A percentile compares a stretch with the other conserved stretches of the same genome.
phyloP scores from a whole-genome alignment of 2,329 filamentous ascomycete genomes.

The Pseudocercospora vitis region DNA sequence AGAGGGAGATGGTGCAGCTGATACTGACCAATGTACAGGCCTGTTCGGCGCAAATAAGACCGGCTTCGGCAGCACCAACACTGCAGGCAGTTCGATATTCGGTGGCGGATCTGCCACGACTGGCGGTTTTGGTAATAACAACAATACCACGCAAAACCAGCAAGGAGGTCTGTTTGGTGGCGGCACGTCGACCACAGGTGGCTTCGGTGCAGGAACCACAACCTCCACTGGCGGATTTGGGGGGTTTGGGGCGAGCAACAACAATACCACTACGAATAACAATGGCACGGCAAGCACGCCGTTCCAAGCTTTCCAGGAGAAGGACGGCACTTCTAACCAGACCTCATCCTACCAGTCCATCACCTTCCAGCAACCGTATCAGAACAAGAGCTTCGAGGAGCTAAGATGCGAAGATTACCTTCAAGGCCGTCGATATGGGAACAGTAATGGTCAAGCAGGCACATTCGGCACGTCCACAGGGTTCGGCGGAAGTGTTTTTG shows the following conservation, averaged over 20 bases:
- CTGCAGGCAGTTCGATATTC: conserved; percentile 42
- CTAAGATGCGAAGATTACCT: conserved; percentile 75
- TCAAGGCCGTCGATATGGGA: conserved; percentile 80
- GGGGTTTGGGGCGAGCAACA: conserved; percentile 42
- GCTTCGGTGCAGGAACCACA: conserved; percentile 42
- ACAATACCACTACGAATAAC: conserved; percentile 52
- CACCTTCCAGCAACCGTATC: conserved; percentile 74
- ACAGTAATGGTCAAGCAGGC: conserved; percentile 74
- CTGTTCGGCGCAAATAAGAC: conserved; percentile 43
- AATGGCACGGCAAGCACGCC: conserved; percentile 66
- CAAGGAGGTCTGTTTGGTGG: conserved; percentile 18
- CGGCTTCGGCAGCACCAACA: conserved; percentile 50
- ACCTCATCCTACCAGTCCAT: conserved; percentile 74
- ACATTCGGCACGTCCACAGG: conserved; percentile 72
- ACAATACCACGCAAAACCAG: conserved; percentile 12
- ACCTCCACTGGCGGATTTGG: conserved; percentile 25
- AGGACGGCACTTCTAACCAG: conserved; percentile 63
- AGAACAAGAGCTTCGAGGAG: conserved; percentile 82
- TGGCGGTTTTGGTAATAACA: conserved; percentile 40
- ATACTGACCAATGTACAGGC: conserved; percentile 34
- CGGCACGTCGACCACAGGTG: conserved; percentile 20
- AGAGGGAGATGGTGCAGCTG: conserved; percentile 6
- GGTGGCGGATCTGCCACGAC: conserved; percentile 42
- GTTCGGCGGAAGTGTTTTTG: conserved; percentile 45
- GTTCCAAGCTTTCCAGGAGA: conserved; percentile 70